Percentiles rank a stretch among this genome's conserved stretches.
These are phyloP conservation scores for Pleurotus ostreatus DNA, from an alignment of 768 basidiomycete genomes.

Conservation along the genomic window DNA sequence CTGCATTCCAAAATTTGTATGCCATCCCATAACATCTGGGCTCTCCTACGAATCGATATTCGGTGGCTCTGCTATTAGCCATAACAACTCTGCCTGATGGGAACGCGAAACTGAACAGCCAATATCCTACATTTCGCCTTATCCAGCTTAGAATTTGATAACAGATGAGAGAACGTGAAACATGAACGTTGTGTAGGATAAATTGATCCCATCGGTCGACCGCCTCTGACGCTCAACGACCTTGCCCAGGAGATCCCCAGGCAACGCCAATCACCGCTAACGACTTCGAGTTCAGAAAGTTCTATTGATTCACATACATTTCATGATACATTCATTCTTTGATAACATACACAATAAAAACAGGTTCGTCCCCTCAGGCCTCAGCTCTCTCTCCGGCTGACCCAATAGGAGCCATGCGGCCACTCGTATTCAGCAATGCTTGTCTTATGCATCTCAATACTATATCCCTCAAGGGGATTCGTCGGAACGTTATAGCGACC, in stretches of 20 bases:
- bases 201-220: no score
- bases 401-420: slow-evolving; percentile 86
- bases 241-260: no score
- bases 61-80: background rate
- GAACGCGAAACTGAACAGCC: background rate
- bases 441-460: slow-evolving; percentile 83
- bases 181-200: no score
- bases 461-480: slow-evolving; percentile 76
- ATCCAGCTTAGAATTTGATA: no score
- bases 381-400: slow-evolving; percentile 18
- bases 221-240: no score
- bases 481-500: slow-evolving; percentile 88
- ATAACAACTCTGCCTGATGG: background rate
- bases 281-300: no score
- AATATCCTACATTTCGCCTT: no score
- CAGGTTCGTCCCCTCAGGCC: background rate
- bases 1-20: background rate
- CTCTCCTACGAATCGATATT: background rate
- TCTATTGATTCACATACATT: no score
- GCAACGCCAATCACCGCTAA: no score
- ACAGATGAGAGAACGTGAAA: no score
- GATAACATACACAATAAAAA: no score
- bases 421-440: slow-evolving; percentile 84
- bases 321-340: no score
- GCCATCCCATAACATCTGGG: background rate